Evolutionary conservation across 129 eudicot genomes (phyloP).

Genomic region (Ambrosia artemisiifolia): DNA sequence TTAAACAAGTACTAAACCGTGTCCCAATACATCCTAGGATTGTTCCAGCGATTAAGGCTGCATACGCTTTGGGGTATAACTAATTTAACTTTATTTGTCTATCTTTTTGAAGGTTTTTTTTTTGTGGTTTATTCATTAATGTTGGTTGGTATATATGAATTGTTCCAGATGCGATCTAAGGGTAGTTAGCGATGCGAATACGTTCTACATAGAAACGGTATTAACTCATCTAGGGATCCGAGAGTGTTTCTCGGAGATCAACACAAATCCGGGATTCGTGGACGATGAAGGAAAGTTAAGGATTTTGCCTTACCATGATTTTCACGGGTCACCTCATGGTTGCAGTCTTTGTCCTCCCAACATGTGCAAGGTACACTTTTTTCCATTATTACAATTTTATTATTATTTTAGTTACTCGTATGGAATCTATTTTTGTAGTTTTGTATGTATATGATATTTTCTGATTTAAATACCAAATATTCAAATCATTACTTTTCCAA

Average conservation of each 20-base stretch:
- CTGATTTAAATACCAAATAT: too few relatives aligned
- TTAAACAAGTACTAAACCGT: constrained; percentile 56
- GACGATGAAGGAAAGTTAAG: constrained; percentile 63
- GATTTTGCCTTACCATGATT: constrained; percentile 63
- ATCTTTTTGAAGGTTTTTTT: neutral
- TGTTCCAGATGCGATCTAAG: constrained; percentile 77
- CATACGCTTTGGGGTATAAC: constrained; percentile 73
- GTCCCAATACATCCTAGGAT: constrained; percentile 77
- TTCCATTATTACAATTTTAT: neutral
- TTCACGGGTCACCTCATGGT: constrained; percentile 47
- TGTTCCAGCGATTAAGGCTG: constrained; percentile 63
- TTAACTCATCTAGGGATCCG: constrained; percentile 59
- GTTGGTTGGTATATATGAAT: neutral
- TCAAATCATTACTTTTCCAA: too few relatives aligned
- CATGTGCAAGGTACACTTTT: constrained; percentile 82
- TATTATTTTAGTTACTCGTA: too few relatives aligned
- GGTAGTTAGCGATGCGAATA: constrained; percentile 80
- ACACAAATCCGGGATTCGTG: constrained; percentile 64
- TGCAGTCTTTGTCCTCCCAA: constrained; percentile 82
- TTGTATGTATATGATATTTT: too few relatives aligned
- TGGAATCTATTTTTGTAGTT: too few relatives aligned
- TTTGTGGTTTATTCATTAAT: neutral
- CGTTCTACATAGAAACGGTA: constrained; percentile 69
- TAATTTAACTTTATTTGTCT: neutral
- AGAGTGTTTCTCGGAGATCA: constrained; percentile 67